phyloP scores from a whole-genome alignment of 805 yeast genomes.

The Zygosaccharomyces gambellarensis region DNA sequence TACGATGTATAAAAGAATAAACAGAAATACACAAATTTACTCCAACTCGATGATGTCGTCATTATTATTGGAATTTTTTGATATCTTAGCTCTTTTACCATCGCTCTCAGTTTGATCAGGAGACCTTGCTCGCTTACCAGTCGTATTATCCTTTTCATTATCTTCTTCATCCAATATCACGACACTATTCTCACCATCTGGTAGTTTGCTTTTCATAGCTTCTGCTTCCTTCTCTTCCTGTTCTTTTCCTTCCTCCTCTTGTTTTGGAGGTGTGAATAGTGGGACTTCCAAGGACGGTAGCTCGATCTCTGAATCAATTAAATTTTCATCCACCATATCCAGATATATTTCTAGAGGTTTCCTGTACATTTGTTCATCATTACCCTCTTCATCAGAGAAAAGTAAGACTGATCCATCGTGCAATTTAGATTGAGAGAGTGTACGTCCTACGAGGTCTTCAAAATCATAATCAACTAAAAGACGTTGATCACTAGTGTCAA shows the following conservation, averaged over 20 bases:
- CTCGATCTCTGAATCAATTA: conserved; percentile 12
- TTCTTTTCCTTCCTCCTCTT: conserved; percentile 18
- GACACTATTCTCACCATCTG: conserved; percentile 11
- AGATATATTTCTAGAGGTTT: conserved; percentile 62
- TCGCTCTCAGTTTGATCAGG: conserved; percentile 9
- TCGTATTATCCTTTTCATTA: background rate
- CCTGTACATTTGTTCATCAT: conserved; percentile 27
- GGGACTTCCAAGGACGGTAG: conserved; percentile 37
- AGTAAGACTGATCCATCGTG: conserved; percentile 57
- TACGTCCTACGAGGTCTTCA: conserved; percentile 61
- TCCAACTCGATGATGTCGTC: conserved; percentile 18
- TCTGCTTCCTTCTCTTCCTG: conserved; percentile 17
- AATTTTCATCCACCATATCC: conserved; percentile 21
- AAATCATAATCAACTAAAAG: conserved; percentile 82
- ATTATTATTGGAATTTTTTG: conserved; percentile 11
- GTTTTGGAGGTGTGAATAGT: conserved; percentile 11
- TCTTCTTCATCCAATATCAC: conserved; percentile 17
- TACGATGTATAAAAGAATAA: background rate
- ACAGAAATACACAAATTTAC: background rate
- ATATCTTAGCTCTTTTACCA: conserved; percentile 6
- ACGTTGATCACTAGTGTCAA: conserved; percentile 39
- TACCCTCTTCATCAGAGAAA: conserved; percentile 77
- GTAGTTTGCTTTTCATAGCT: conserved; percentile 10
- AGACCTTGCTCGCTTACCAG: conserved; percentile 5
- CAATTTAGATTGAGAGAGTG: conserved; percentile 51